Base-by-base conservation (phyloP, 2,329 filamentous ascomycete species). In the Cadophora malorum region DNA sequence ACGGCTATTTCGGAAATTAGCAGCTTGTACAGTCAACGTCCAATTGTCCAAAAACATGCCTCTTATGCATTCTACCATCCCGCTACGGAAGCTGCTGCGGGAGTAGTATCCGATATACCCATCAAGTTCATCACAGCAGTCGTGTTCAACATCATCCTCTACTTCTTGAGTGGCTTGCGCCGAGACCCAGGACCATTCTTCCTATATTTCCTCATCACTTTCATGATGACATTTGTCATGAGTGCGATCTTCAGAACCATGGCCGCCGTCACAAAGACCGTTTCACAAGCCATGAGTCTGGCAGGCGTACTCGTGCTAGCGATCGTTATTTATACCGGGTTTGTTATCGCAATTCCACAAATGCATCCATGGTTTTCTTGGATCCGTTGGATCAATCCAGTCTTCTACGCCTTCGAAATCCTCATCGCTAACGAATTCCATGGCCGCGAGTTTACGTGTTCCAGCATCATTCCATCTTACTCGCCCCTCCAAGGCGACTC, bases 61-160 rank as follows among this genome's bases (percentile, higher is more conserved):
- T 89, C 91, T 62, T 97, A 97, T 77, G 94, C 94, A 21, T 85
- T 97, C 25, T 97, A 97, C 74, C 94, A 97, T 75, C 93, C 95
- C 0, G 94, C 91, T 14, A 91, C 94, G 5, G 94, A 97, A 83
- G 93, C 94, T 16, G 84, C 95, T 59, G 89, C 94, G 0, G 95
- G 92, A 16, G 96, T 97, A 89, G 80, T 97, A 33, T 91, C 88
- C 69, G 94, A 97, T 73, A 82, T 96, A 80, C 94, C 94, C 0
- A 93, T 94, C 79, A 97, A 96, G 79, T 80, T 97, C 12, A 25
- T 79, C 16, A 94, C 94, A 74, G 81, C 88, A 0, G 85, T 96
- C 70, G 81, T 86, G 12, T 97, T 96, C 83, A 97, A 97, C 77
- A 64, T 94, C 55, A 85, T 88, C 1, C 80, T 97, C 1, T 97